Base-by-base conservation (phyloP, 2,329 filamentous ascomycete genomes). In the Penicillium sp. region DNA sequence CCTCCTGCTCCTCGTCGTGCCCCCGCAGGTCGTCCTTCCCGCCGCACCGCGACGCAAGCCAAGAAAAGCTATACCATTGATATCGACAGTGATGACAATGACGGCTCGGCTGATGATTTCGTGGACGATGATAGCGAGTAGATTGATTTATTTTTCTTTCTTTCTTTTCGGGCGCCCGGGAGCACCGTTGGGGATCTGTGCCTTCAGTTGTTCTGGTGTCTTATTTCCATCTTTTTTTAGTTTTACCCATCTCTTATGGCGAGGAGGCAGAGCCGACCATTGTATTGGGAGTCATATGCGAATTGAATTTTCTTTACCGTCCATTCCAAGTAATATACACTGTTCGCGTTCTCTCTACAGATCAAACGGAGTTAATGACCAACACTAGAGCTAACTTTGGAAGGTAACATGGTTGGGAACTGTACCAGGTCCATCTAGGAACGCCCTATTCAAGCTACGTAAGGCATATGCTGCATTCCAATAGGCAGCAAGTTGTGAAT, bases 1-100 rank as follows among this genome's bases (percentile, higher is more conserved):
- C 18, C 67, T 23, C 67, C 69, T 37, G 66, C 63, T 31, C 62
- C 70, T 20, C 65, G 63, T 23, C 67, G 65, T 23, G 72, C 68
- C 42, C 53, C 73, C 25, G 58, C 46, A 49, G 11, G 18, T 12
- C 73, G 77, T 50, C 75, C 77, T 11, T 63, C 75, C 45, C 73
- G 77, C 55, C 75, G 77, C 49, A 73, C 75, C n/a, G 74, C 75
- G 18, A 60, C 73, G 5, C 67, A 68, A 5, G 65, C 68, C 47
- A 77, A 76, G 64, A 76, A 77, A 57, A 69, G 66, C 5, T 78
- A 79, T 54, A 69, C 73, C 43, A 70, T 78, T 50, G 75, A 75
- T 22, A 69, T 73, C 58, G 72, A 75, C n/a, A 73, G 69, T 50
- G 72, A 67, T 14, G 68, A 61, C n/a, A 66, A 62, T 42, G 69